Percentiles rank a stretch among this genome's conserved stretches.
Conservation (phyloP, 805 yeast species). For the Hanseniaspora vineae region DNA sequence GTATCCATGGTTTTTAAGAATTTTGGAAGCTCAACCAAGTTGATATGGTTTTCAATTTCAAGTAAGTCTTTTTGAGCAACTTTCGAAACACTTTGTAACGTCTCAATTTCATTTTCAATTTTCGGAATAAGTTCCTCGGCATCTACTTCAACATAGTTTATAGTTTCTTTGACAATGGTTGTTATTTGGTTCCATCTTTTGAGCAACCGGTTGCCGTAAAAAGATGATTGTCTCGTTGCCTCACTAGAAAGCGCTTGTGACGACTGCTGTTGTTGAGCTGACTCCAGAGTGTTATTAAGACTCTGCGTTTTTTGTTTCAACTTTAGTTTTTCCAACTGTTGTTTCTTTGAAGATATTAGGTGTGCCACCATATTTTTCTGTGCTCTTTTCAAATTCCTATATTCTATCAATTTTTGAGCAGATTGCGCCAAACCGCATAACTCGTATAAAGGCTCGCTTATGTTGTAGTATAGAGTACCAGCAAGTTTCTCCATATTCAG, state of each 20-base stretch:
- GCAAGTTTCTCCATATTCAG: slow-evolving; percentile 16
- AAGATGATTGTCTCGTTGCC: background rate
- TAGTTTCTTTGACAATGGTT: slow-evolving; percentile 20
- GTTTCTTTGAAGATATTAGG: slow-evolving; percentile 12
- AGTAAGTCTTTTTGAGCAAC: slow-evolving; percentile 21
- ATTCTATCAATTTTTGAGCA: slow-evolving; percentile 19
- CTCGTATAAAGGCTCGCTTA: slow-evolving; percentile 22
- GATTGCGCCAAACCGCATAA: slow-evolving; percentile 20
- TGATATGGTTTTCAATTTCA: slow-evolving; percentile 19
- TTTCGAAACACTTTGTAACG: slow-evolving; percentile 11
- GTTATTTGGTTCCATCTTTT: slow-evolving; percentile 20
- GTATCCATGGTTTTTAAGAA: slow-evolving; percentile 14
- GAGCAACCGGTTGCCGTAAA: slow-evolving; percentile 17
- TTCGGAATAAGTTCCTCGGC: slow-evolving; percentile 11
- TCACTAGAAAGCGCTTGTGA: slow-evolving; percentile 10
- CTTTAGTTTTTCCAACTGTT: slow-evolving; percentile 17
- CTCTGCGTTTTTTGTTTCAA: slow-evolving; percentile 13
- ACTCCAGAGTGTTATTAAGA: slow-evolving; percentile 14
- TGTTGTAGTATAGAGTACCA: slow-evolving; percentile 19
- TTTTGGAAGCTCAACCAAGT: slow-evolving; percentile 21
- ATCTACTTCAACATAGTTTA: slow-evolving; percentile 20
- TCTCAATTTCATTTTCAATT: slow-evolving; percentile 15
- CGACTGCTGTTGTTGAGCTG: slow-evolving; percentile 8
- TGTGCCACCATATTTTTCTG: slow-evolving; percentile 19
- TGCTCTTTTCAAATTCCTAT: slow-evolving; percentile 18